Percentiles rank a stretch among this genome's conserved stretches.
Conservation (phyloP, 345 rosid genomes). For the Geranium rotundifolium region DNA sequence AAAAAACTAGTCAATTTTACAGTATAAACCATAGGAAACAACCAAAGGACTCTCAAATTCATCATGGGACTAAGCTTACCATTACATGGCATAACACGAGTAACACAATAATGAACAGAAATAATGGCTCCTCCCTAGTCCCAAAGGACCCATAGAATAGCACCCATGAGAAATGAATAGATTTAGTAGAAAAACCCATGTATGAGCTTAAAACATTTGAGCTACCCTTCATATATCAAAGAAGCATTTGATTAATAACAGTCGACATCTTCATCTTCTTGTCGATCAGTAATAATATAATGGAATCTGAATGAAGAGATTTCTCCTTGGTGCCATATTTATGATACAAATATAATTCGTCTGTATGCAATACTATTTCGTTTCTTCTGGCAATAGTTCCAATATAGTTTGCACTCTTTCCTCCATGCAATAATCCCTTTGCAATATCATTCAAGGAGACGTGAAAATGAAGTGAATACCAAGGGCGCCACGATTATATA, state of each 20-base stretch:
- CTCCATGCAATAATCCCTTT: constrained; percentile 24
- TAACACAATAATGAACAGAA: constrained; percentile 37
- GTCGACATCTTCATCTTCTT: constrained; percentile 27
- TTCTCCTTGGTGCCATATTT: constrained; percentile 25
- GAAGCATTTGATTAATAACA: constrained; percentile 18
- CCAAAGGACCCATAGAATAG: constrained; percentile 37
- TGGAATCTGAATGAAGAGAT: constrained; percentile 23
- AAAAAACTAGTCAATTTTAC: constrained; percentile 11
- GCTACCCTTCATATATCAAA: constrained; percentile 25
- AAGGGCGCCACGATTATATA: constrained; percentile 18
- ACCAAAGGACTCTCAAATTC: constrained; percentile 16
- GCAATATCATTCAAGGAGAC: constrained; percentile 20
- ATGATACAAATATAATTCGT: constrained; percentile 20
- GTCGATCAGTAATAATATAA: constrained; percentile 32
- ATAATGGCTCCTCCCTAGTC: constrained; percentile 48
- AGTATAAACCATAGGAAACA: constrained; percentile 14
- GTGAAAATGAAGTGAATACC: constrained; percentile 12
- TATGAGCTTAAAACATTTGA: constrained; percentile 22
- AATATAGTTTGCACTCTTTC: constrained; percentile 16
- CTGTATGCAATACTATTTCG: constrained; percentile 10
- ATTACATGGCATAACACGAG: constrained; percentile 34
- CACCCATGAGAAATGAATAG: constrained; percentile 32
- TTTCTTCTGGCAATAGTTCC: constrained; percentile 20
- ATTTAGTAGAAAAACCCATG: constrained; percentile 26
- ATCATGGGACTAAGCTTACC: constrained; percentile 34